A percentile compares a stretch with the other conserved stretches of the same genome.
Evolutionary conservation across 2,329 filamentous ascomycete species (phyloP).

Genomic region (Hypoxylon sp.): DNA sequence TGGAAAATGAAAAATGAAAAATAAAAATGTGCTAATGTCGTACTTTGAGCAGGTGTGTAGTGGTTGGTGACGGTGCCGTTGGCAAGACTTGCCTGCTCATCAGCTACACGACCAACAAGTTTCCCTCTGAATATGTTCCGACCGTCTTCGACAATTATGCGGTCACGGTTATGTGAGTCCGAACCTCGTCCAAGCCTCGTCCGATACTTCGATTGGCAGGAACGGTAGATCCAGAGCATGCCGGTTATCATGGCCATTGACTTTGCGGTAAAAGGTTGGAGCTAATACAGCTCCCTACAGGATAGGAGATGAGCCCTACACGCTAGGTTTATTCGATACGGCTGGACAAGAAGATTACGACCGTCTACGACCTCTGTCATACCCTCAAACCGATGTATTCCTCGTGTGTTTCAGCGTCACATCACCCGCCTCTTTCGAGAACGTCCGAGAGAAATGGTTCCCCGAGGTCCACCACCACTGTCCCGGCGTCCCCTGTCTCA

Average conservation of each 20-base stretch:
- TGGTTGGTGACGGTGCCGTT: slow-evolving; percentile 98
- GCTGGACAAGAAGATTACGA: slow-evolving; percentile 99
- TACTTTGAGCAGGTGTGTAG: slow-evolving; percentile 81
- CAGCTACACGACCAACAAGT: slow-evolving; percentile 99
- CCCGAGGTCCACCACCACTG: slow-evolving; percentile 99
- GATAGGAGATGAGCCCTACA: slow-evolving; percentile 99
- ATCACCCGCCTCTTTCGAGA: slow-evolving; percentile 97
- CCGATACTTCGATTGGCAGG: slow-evolving; percentile 5
- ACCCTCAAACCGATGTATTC: slow-evolving; percentile 98
- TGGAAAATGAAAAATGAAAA: slow-evolving; percentile 12
- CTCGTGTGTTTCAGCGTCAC: slow-evolving; percentile 99
- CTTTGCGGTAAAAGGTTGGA: slow-evolving; percentile 18
- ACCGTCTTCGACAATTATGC: slow-evolving; percentile 99
- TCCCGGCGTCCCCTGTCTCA: slow-evolving; percentile 95
- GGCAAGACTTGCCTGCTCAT: slow-evolving; percentile 99
- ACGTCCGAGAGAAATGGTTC: slow-evolving; percentile 99
- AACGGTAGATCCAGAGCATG: slow-evolving; percentile 6
- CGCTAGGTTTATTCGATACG: slow-evolving; percentile 96
- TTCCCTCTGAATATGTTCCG: slow-evolving; percentile 99
- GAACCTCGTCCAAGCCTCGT: slow-evolving; percentile 55
- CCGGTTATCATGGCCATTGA: slow-evolving; percentile 24
- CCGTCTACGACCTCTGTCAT: slow-evolving; percentile 93
- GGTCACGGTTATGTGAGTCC: slow-evolving; percentile 96
- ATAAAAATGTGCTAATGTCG: slow-evolving; percentile 36
- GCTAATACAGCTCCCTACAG: slow-evolving; percentile 60